phyloP scores from a whole-genome alignment of 2,329 filamentous ascomycete genomes.

The Xylaria sp. region DNA sequence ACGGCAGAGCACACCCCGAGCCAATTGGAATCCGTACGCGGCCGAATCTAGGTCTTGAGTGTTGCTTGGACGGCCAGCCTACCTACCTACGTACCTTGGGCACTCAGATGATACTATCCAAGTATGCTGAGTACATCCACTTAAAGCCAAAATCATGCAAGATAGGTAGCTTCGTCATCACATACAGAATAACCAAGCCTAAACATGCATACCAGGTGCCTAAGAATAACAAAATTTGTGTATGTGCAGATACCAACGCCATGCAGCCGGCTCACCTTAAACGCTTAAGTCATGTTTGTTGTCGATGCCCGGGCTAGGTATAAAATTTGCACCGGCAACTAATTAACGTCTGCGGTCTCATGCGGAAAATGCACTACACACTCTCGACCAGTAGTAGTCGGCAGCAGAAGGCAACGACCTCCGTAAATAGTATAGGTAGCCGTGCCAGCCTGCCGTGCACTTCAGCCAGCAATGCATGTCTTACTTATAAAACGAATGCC shows the following conservation, averaged over 20 bases:
- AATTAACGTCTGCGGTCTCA: neutral
- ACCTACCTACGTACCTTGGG: no score
- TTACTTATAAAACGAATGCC: neutral
- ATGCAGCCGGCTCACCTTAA: neutral
- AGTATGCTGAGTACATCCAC: no score
- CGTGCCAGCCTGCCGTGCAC: neutral
- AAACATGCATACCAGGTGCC: neutral
- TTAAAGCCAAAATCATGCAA: no score
- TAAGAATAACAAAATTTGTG: neutral
- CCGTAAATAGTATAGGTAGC: neutral
- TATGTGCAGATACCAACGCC: neutral
- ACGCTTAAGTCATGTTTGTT: neutral
- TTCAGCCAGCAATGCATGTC: conserved; percentile 13
- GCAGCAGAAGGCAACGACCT: neutral
- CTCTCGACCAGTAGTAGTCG: neutral
- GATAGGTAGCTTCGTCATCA: no score
- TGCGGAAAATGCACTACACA: neutral
- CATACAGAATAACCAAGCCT: no score
- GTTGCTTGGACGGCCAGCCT: neutral
- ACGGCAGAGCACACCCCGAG: conserved; percentile 5
- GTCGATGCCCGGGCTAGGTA: neutral
- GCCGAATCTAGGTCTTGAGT: neutral
- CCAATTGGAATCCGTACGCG: neutral
- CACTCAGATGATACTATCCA: no score
- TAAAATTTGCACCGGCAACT: neutral